These are phyloP conservation scores for Oryza australiensis DNA, from an alignment of 176 grass and related monocot species.

Conservation along the genomic window DNA sequence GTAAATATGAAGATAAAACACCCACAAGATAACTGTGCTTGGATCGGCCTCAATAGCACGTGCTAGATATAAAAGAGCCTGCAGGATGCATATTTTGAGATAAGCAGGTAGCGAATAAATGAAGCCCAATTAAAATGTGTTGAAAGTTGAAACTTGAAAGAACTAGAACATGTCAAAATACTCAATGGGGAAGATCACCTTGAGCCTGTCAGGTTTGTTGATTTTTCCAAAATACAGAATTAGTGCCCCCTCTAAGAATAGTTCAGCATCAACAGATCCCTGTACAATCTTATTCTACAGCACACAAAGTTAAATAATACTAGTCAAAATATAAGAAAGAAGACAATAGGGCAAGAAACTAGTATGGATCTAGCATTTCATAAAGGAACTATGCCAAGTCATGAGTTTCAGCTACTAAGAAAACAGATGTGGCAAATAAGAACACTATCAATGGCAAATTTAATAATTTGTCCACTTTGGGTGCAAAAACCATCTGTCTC, in stretches of 20 bases:
- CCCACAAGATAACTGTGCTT: constrained; percentile 73
- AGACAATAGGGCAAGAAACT: constrained; percentile 28
- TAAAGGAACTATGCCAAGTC: background rate
- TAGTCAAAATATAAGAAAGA: constrained; percentile 47
- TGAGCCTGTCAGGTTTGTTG: constrained; percentile 67
- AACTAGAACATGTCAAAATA: constrained; percentile 5
- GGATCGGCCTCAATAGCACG: constrained; percentile 81
- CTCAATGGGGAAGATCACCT: constrained; percentile 54
- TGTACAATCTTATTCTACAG: constrained; percentile 71
- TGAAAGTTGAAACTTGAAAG: constrained; percentile 13
- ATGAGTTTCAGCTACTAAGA: constrained; percentile 16
- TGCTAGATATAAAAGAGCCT: constrained; percentile 80
- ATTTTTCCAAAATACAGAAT: constrained; percentile 64
- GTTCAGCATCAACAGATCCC: constrained; percentile 76
- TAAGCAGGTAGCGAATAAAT: constrained; percentile 14
- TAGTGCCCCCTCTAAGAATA: constrained; percentile 77
- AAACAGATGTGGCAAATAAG: constrained; percentile 17
- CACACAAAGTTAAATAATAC: constrained; percentile 44
- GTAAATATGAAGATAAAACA: constrained; percentile 96
- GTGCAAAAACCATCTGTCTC: constrained; percentile 21
- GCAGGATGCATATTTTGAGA: constrained; percentile 47
- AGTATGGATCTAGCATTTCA: constrained; percentile 16
- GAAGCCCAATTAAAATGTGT: constrained; percentile 18
- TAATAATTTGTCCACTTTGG: constrained; percentile 11
- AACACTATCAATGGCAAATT: background rate